These are phyloP conservation scores for Fusarium begoniae DNA, from an alignment of 2,329 filamentous ascomycete genomes.

Conservation along the genomic window DNA sequence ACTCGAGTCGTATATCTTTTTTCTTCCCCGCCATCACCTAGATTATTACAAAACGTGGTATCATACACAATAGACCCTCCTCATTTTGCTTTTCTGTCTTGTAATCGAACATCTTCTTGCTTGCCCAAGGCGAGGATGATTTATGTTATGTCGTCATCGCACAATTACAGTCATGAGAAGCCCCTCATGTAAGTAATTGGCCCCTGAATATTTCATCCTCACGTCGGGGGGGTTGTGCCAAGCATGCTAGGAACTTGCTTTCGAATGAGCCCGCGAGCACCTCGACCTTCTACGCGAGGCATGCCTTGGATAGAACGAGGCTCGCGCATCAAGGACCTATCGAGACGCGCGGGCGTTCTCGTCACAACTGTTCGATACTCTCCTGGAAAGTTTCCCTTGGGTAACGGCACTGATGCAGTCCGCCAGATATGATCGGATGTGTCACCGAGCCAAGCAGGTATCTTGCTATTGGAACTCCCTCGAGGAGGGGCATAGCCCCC, in stretches of 20 bases:
- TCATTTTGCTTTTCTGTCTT: slow-evolving; percentile 15
- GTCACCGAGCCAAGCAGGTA: slow-evolving; percentile 73
- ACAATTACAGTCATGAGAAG: background rate
- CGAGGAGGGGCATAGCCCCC: slow-evolving; percentile 51
- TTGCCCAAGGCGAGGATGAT: background rate
- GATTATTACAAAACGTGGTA: slow-evolving; percentile 42
- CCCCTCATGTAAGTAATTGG: slow-evolving; percentile 3
- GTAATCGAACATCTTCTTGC: slow-evolving; percentile 1
- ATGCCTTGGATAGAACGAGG: slow-evolving; percentile 89
- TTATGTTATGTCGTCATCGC: background rate
- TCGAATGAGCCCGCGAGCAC: slow-evolving; percentile 59
- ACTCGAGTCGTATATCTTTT: slow-evolving; percentile 23
- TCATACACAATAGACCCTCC: slow-evolving; percentile 36
- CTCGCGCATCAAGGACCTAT: slow-evolving; percentile 89
- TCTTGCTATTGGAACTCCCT: slow-evolving; percentile 48
- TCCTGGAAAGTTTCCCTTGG: slow-evolving; percentile 69
- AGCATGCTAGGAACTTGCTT: slow-evolving; percentile 66
- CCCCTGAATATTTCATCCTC: slow-evolving; percentile 17
- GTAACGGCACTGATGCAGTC: slow-evolving; percentile 68
- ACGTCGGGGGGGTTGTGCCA: slow-evolving; percentile 53
- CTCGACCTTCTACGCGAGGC: slow-evolving; percentile 68
- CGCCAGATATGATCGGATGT: slow-evolving; percentile 84
- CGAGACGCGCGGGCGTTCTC: slow-evolving; percentile 82
- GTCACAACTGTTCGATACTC: slow-evolving; percentile 70
- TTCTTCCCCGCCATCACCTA: slow-evolving; percentile 7